Evolutionary conservation across 805 yeast genomes (phyloP), one percentile per base, ranked within the genome.

Genomic region (Nakazawaea siamensis): DNA sequence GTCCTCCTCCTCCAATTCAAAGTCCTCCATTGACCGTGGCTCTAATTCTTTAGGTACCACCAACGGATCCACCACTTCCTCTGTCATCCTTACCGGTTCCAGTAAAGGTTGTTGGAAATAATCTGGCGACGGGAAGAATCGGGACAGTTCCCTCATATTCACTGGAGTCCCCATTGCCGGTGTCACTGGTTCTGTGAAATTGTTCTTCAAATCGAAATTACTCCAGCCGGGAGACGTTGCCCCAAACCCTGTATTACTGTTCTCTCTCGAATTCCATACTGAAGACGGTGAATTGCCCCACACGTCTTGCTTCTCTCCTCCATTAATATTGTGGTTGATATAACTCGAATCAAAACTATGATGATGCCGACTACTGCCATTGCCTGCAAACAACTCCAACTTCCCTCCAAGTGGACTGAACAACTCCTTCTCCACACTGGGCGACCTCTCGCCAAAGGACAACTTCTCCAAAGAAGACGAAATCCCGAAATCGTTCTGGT

Each of bases 61-160:
- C n/a, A n/a, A n/a, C n/a, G n/a, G n/a, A n/a, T n/a, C n/a, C n/a
- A n/a, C n/a, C n/a, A n/a, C n/a, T n/a, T n/a, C n/a, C n/a, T n/a
- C n/a, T n/a, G n/a, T n/a, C n/a, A n/a, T n/a, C n/a, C n/a, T n/a
- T n/a, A n/a, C n/a, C n/a, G n/a, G n/a, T n/a, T n/a, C n/a, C n/a
- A n/a, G n/a, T n/a, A n/a, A n/a, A n/a, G n/a, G n/a, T n/a, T n/a
- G n/a, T n/a, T n/a, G n/a, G n/a, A n/a, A n/a, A n/a, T n/a, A n/a
- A n/a, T n/a, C n/a, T 3, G 62, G 62, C 23, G 58, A 53, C 3
- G 64, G 64, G 34, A 58, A 58, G 33, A 58, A 57, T 18, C 63
- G 40, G 4, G 62, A 52, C 47, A 51, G 50, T 3, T 37, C 40
- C 15, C 57, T 39, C 24, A 44, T 45, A 24, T 42, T 38, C 5